Evolutionary conservation across 169 alveolate species (phyloP).

Genomic region (Cryptosporidium sp.): DNA sequence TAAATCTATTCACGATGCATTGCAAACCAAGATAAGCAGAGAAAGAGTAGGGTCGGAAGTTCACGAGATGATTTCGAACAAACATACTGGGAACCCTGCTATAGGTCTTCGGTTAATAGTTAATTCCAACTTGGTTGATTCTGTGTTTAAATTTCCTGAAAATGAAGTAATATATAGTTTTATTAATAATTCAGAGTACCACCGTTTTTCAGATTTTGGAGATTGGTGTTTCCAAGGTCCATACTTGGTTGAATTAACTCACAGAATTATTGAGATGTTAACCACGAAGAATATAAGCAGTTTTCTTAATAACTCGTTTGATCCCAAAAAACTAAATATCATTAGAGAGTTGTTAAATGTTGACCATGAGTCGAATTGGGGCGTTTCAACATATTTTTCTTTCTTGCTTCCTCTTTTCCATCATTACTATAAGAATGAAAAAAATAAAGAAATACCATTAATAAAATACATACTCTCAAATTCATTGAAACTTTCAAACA

Average conservation of each 20-base stretch:
- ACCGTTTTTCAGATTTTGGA: slow-evolving; percentile 1
- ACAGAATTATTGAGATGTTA: slow-evolving; percentile 27
- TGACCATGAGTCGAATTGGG: slow-evolving; percentile 60
- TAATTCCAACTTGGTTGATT: slow-evolving; percentile 26
- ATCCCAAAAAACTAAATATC: not conserved
- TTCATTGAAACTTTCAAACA: slow-evolving; percentile 57
- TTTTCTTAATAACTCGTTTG: not conserved
- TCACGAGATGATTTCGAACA: slow-evolving; percentile 76
- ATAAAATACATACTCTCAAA: slow-evolving; percentile 28
- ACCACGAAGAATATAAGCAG: not conserved
- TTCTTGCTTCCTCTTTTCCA: slow-evolving; percentile 56
- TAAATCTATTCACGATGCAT: slow-evolving; percentile 36
- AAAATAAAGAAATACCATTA: slow-evolving; percentile 27
- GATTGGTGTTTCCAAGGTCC: slow-evolving; percentile 58
- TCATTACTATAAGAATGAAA: not conserved
- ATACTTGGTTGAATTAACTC: slow-evolving; percentile 55
- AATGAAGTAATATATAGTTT: slow-evolving; percentile 9
- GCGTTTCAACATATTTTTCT: slow-evolving; percentile 32
- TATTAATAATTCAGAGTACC: slow-evolving; percentile 5
- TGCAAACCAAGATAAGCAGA: slow-evolving; percentile 74
- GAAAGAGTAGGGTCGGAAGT: slow-evolving; percentile 79
- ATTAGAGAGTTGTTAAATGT: not conserved
- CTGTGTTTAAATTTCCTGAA: slow-evolving; percentile 65
- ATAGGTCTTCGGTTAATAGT: slow-evolving; percentile 46
- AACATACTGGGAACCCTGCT: slow-evolving; percentile 58